These are phyloP conservation scores for Pichia rugopelliculosa DNA, from an alignment of 805 yeast genomes.

Conservation along the genomic window DNA sequence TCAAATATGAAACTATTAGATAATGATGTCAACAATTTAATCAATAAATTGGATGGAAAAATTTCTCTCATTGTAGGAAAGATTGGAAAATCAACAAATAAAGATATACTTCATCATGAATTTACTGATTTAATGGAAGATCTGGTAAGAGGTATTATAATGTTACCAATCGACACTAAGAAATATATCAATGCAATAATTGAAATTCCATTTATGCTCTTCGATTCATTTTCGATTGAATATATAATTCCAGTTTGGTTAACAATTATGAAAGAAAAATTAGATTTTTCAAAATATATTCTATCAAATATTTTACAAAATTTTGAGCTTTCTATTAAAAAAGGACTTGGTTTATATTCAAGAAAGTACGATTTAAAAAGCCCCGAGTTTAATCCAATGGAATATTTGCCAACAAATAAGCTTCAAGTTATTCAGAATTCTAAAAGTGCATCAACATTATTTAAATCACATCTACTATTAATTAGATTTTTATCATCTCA, in stretches of 20 bases:
- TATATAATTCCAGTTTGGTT: conserved; percentile 76
- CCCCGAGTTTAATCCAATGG: conserved; percentile 72
- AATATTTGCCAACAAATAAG: conserved; percentile 78
- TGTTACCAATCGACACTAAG: conserved; percentile 35
- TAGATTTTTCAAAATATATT: conserved; percentile 49
- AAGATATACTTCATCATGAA: conserved; percentile 18
- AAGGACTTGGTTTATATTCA: conserved; percentile 58
- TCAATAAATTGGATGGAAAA: conserved; percentile 9
- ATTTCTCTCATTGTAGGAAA: conserved; percentile 5
- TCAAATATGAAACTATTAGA: conserved; percentile 4
- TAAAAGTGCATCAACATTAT: conserved; percentile 36
- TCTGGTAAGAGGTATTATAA: conserved; percentile 32
- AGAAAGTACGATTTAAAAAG: conserved; percentile 42
- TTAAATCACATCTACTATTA: conserved; percentile 62
- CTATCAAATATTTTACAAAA: conserved; percentile 60
- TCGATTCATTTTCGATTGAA: conserved; percentile 52
- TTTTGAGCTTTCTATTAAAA: conserved; percentile 61
- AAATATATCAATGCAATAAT: conserved; percentile 47
- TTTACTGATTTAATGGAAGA: conserved; percentile 38
- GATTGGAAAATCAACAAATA: background rate
- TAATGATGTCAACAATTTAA: conserved; percentile 29
- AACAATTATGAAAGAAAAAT: conserved; percentile 61
- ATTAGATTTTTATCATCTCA: conserved; percentile 64
- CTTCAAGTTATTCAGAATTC: conserved; percentile 47
- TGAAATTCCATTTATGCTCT: conserved; percentile 61